These are phyloP conservation scores for Rhodotorula sphaerocarpa DNA, from an alignment of 768 basidiomycete genomes.

Conservation along the genomic window DNA sequence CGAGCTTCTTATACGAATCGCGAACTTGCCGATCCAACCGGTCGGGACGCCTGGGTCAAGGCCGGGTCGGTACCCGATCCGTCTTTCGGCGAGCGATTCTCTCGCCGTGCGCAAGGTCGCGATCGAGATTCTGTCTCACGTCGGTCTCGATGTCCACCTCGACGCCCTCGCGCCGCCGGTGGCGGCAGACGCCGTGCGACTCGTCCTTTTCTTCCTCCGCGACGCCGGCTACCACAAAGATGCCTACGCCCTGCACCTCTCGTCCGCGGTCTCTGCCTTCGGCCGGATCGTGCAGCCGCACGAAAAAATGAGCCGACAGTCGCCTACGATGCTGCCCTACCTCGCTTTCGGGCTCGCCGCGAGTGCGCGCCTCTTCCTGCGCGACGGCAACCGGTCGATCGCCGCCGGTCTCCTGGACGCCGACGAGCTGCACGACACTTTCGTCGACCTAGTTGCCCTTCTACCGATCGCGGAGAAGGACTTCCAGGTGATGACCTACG, in stretches of 20 bases:
- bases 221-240: slow-evolving; percentile 43
- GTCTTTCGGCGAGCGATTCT: slow-evolving; percentile 63
- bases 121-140: slow-evolving; percentile 59
- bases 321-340: slow-evolving; percentile 49
- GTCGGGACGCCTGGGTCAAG: background rate
- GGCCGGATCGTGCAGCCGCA: background rate
- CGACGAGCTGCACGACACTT: slow-evolving; percentile 54
- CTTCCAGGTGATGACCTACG: slow-evolving; percentile 52
- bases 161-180: slow-evolving; percentile 41
- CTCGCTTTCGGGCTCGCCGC: slow-evolving; percentile 70
- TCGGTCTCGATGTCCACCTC: slow-evolving; percentile 54
- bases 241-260: slow-evolving; percentile 26
- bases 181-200: slow-evolving; percentile 14
- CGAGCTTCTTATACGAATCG: slow-evolving; percentile 56
- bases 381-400: slow-evolving; percentile 68
- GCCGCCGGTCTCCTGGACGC: slow-evolving; percentile 58
- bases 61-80: slow-evolving; percentile 48
- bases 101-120: slow-evolving; percentile 68
- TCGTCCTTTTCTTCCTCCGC: slow-evolving; percentile 42
- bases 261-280: background rate
- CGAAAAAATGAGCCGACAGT: slow-evolving; percentile 49
- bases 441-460: slow-evolving; percentile 66
- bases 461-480: slow-evolving; percentile 73
- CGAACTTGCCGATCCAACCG: slow-evolving; percentile 20
- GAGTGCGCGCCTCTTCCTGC: slow-evolving; percentile 67